Evolutionary conservation across 768 basidiomycete species (phyloP).

Genomic region (Psilocybe azurescens): DNA sequence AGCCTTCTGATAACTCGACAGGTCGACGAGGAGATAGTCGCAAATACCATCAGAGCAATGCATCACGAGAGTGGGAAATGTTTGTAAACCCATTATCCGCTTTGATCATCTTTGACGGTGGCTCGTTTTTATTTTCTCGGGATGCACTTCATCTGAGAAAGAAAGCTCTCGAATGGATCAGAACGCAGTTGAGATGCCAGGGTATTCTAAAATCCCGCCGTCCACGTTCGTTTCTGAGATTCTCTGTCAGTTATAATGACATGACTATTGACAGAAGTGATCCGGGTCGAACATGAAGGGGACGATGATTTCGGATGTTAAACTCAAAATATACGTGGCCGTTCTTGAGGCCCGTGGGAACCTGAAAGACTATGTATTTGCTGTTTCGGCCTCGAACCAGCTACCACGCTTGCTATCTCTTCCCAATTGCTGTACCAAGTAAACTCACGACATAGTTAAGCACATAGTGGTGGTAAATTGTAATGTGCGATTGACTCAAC

Average conservation of each 20-base stretch:
- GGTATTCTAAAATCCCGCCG: not conserved
- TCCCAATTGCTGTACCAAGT: no score
- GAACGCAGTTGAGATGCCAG: not conserved
- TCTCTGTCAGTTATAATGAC: conserved; percentile 3
- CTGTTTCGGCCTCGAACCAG: no score
- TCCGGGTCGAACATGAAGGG: conserved; percentile 11
- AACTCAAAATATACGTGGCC: not conserved
- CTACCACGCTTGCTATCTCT: no score
- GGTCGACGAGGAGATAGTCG: no score
- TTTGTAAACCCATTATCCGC: no score
- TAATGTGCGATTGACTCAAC: no score
- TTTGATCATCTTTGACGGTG: no score
- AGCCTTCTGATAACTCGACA: no score
- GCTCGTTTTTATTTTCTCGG: no score
- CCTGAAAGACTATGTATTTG: not conserved
- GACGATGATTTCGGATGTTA: not conserved
- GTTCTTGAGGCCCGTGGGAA: not conserved
- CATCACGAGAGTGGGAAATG: not conserved
- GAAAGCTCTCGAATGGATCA: no score
- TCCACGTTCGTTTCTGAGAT: conserved; percentile 6
- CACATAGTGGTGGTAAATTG: not conserved
- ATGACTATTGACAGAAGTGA: conserved; percentile 6
- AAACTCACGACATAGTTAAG: no score
- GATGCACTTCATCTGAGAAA: no score
- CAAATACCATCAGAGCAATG: not conserved